Evolutionary conservation across 768 basidiomycete genomes (phyloP).

Genomic region (Termitomyces sp.): DNA sequence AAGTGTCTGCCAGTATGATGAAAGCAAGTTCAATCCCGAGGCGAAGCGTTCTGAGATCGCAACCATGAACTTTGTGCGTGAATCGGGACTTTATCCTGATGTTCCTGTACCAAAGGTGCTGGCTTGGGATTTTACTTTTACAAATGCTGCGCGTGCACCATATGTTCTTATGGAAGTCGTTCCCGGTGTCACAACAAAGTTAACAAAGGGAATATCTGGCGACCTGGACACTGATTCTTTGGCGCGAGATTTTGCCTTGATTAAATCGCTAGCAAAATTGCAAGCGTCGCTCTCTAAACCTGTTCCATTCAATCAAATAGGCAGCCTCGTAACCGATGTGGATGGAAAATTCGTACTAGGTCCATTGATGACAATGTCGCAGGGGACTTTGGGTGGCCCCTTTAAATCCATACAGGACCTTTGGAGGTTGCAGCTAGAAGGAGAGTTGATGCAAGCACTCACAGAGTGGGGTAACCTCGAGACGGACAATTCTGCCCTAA

Average conservation of each 20-base stretch:
- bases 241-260: background rate
- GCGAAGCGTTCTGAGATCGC: background rate
- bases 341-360: background rate
- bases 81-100: background rate
- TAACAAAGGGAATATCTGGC: background rate
- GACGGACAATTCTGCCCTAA: background rate
- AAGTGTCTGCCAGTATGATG: background rate
- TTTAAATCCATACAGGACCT: background rate
- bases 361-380: background rate
- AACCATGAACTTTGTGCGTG: background rate
- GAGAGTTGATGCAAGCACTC: background rate
- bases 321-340: background rate
- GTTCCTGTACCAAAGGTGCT: background rate
- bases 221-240: background rate
- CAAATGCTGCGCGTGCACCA: background rate
- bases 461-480: background rate
- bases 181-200: background rate
- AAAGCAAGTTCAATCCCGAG: background rate
- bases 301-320: background rate
- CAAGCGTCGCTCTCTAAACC: background rate
- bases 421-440: background rate
- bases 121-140: background rate
- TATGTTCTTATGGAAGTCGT: background rate
- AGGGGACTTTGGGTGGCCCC: background rate
- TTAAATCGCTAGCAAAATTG: background rate